Percentiles rank a stretch among this genome's conserved stretches.
Evolutionary conservation across 176 grass and related monocot species (phyloP).

Genomic region (bread wheat (Triticum aestivum)): DNA sequence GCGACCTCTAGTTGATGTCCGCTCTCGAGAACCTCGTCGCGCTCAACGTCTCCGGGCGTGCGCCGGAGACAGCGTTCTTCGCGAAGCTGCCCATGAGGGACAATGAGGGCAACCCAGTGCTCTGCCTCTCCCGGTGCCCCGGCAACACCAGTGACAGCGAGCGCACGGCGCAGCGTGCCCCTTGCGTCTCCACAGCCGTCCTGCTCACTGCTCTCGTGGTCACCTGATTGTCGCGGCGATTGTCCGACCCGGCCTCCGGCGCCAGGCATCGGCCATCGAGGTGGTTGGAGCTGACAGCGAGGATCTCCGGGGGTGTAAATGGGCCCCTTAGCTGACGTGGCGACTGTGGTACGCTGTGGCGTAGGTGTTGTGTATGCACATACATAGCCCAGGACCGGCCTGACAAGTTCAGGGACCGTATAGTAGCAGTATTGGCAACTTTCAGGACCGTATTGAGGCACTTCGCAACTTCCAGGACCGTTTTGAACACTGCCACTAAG

Average conservation of each 20-base stretch:
- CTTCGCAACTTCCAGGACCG: too few relatives aligned
- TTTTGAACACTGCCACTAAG: too few relatives aligned
- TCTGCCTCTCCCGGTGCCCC: slow-evolving; percentile 61
- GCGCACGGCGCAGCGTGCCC: slow-evolving; percentile 24
- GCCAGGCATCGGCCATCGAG: not conserved
- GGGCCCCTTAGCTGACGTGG: too few relatives aligned
- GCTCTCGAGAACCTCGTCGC: slow-evolving; percentile 53
- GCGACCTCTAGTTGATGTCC: slow-evolving; percentile 49
- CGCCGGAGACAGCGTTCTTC: slow-evolving; percentile 69
- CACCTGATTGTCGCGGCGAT: slow-evolving; percentile 36
- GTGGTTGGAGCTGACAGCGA: too few relatives aligned
- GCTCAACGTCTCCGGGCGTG: slow-evolving; percentile 59
- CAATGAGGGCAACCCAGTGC: slow-evolving; percentile 56
- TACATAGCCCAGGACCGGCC: too few relatives aligned
- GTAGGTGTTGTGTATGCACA: too few relatives aligned
- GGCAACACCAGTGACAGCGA: slow-evolving; percentile 11
- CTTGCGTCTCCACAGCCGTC: slow-evolving; percentile 43
- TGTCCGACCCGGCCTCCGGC: not conserved
- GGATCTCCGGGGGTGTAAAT: too few relatives aligned
- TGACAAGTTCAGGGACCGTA: too few relatives aligned
- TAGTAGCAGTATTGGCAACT: too few relatives aligned
- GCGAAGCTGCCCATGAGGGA: slow-evolving; percentile 62
- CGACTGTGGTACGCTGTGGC: too few relatives aligned
- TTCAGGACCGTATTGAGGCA: too few relatives aligned
- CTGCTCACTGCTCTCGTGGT: slow-evolving; percentile 54